These are phyloP conservation scores for Trametopsis cervina DNA, from an alignment of 768 basidiomycete species.

Conservation along the genomic window DNA sequence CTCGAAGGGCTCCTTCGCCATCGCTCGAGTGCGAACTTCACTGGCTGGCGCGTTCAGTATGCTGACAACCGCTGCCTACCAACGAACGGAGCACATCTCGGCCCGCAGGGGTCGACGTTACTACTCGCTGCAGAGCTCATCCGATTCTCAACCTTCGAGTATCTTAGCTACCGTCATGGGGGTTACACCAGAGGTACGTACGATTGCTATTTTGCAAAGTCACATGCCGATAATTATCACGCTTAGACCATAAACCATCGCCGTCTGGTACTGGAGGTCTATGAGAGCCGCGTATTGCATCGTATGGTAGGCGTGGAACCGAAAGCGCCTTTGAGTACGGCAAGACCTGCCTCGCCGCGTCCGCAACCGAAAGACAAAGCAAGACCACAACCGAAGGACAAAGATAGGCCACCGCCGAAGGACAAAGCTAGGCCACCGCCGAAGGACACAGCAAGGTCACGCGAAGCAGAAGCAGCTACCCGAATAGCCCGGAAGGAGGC, in stretches of 20 bases:
- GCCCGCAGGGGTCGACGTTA: slow-evolving; percentile 47
- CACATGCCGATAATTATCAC: too few species aligned
- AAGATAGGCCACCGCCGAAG: too few species aligned
- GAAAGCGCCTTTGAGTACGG: too few species aligned
- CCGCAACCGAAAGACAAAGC: too few species aligned
- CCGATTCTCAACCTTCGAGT: slow-evolving; percentile 61
- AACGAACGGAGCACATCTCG: slow-evolving; percentile 54
- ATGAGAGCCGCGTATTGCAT: slow-evolving; percentile 53
- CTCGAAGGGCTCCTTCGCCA: slow-evolving; percentile 80
- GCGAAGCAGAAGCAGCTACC: slow-evolving; percentile 8
- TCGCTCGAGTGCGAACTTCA: slow-evolving; percentile 73
- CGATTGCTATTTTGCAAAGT: too few species aligned
- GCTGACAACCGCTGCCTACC: slow-evolving; percentile 67
- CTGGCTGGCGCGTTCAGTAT: slow-evolving; percentile 78
- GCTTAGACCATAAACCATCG: slow-evolving; percentile 70
- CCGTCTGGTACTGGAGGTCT: slow-evolving; percentile 59
- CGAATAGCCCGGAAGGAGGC: slow-evolving; percentile 16
- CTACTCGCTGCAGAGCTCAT: slow-evolving; percentile 34
- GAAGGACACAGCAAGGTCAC: too few species aligned
- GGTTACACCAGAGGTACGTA: slow-evolving; percentile 72
- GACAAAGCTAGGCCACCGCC: too few species aligned
- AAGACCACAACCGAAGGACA: too few species aligned
- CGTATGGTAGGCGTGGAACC: slow-evolving; percentile 41
- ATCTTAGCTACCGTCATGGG: slow-evolving; percentile 77
- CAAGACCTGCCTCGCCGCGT: too few species aligned